Percentiles rank a stretch among this genome's conserved stretches.
These are phyloP conservation scores for Phytophthora constricta DNA, from an alignment of 352 stramenopile species.

Conservation along the genomic window DNA sequence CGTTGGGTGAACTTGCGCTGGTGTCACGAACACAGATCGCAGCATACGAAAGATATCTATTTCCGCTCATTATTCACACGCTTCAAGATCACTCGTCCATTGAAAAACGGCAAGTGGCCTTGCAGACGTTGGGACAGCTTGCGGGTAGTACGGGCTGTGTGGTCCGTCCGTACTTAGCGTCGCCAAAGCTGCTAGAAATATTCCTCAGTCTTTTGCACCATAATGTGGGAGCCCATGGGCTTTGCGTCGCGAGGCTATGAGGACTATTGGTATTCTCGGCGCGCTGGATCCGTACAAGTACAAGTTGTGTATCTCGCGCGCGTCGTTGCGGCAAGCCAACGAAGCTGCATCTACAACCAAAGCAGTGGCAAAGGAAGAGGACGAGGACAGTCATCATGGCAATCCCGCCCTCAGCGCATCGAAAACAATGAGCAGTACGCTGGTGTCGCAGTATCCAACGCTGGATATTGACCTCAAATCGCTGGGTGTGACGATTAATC, in stretches of 20 bases:
- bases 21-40: constrained; percentile 91
- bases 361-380: constrained; percentile 19
- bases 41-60: constrained; percentile 95
- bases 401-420: constrained; percentile 22
- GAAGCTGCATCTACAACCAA: constrained; percentile 50
- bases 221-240: constrained; percentile 91
- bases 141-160: constrained; percentile 94
- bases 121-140: constrained; percentile 96
- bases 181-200: constrained; percentile 95
- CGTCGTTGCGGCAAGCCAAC: constrained; percentile 73
- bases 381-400: constrained; percentile 23
- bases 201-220: constrained; percentile 95
- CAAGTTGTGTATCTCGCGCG: constrained; percentile 79
- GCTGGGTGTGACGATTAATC: constrained; percentile 62
- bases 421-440: constrained; percentile 14
- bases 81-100: constrained; percentile 96
- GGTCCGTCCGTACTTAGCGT: constrained; percentile 95
- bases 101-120: constrained; percentile 95
- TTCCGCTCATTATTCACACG: constrained; percentile 96
- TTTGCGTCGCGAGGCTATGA: constrained; percentile 95
- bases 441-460: constrained; percentile 47
- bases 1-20: constrained; percentile 91
- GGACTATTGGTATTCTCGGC: constrained; percentile 95
- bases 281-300: constrained; percentile 97
- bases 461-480: constrained; percentile 66